Conservation (phyloP, 495 filamentous ascomycete genomes). For the Xylaria flabelliformis region DNA sequence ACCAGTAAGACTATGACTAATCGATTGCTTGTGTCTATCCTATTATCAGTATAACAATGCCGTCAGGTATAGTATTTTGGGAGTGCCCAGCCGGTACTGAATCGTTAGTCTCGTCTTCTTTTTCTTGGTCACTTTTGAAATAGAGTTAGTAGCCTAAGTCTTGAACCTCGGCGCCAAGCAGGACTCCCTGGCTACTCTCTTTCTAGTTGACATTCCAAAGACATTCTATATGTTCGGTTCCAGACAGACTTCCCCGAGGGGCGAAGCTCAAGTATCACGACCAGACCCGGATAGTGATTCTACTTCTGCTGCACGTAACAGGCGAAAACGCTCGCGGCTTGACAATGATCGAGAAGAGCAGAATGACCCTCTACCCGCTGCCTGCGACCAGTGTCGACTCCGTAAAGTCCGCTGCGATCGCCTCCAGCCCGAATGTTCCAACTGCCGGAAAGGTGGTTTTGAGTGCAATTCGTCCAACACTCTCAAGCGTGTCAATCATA, state of each 20-base stretch:
- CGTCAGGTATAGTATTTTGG: neutral
- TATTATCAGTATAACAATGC: constrained; percentile 3
- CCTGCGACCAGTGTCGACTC: constrained; percentile 46
- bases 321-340: constrained; percentile 15
- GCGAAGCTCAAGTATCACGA: constrained; percentile 4
- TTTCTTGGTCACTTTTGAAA: neutral
- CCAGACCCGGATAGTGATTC: constrained; percentile 13
- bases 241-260: neutral
- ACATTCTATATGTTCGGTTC: constrained; percentile 4
- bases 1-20: constrained; percentile 10
- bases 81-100: neutral
- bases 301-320: neutral
- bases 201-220: neutral
- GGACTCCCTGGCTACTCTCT: neutral
- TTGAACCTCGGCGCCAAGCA: constrained; percentile 6
- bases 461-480: constrained; percentile 25
- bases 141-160: neutral
- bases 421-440: constrained; percentile 42
- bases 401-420: constrained; percentile 50
- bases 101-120: constrained; percentile 10
- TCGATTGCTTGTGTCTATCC: neutral
- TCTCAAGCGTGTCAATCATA: constrained; percentile 29
- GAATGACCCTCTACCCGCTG: constrained; percentile 18
- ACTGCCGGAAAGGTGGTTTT: constrained; percentile 40
- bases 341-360: constrained; percentile 26